phyloP scores from a whole-genome alignment of 140 eudicot genomes.

The Anethum foeniculum region DNA sequence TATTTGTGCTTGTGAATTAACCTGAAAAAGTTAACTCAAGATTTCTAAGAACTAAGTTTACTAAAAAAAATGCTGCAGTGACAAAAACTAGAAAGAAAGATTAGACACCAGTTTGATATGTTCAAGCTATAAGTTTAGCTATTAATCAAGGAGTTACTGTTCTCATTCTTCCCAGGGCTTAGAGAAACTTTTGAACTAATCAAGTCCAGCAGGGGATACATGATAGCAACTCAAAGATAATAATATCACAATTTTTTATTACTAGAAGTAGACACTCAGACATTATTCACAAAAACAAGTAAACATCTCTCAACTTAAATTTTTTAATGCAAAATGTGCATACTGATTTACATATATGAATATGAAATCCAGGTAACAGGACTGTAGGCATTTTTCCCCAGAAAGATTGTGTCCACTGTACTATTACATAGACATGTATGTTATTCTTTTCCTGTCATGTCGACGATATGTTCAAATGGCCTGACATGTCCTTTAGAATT shows the following conservation, averaged over 20 bases:
- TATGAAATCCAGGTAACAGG: background rate
- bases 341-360: background rate
- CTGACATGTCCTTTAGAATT: no score
- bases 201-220: background rate
- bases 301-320: background rate
- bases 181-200: background rate
- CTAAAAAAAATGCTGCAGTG: background rate
- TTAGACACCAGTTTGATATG: background rate
- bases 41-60: background rate
- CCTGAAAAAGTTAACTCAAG: slow-evolving; percentile 25
- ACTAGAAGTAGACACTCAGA: background rate
- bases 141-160: background rate
- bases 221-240: background rate
- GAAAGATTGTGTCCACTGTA: no score
- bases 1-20: slow-evolving; percentile 36
- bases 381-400: background rate
- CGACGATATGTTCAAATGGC: no score
- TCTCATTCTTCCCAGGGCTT: background rate
- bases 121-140: background rate
- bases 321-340: background rate
- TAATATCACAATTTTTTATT: background rate
- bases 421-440: no score
- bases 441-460: no score
- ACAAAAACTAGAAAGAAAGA: background rate
- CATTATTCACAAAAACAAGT: background rate